These are phyloP conservation scores for Verticillium tricorpus DNA, from an alignment of 2,329 filamentous ascomycete species.

Conservation along the genomic window DNA sequence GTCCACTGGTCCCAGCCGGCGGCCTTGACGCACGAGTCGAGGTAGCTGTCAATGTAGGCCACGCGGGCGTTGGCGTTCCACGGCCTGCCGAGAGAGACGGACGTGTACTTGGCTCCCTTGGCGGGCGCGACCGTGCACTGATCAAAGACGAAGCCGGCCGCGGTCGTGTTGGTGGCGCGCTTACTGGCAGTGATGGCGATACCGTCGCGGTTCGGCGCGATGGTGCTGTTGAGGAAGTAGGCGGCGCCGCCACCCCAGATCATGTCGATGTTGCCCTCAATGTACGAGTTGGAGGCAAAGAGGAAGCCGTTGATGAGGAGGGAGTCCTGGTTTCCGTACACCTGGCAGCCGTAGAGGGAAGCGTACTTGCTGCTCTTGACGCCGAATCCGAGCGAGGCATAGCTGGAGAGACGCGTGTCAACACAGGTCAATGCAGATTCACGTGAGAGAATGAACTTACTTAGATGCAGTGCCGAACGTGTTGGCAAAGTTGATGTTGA, in stretches of 20 bases:
- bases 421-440: neutral
- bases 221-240: constrained; percentile 34
- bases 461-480: constrained; percentile 26
- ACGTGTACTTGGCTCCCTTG: constrained; percentile 14
- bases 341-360: constrained; percentile 21
- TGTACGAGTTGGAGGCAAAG: constrained; percentile 33
- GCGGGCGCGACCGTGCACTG: constrained; percentile 24
- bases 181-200: constrained; percentile 29
- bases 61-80: constrained; percentile 17
- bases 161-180: constrained; percentile 28
- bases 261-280: constrained; percentile 36
- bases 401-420: constrained; percentile 7
- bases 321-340: constrained; percentile 32
- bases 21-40: constrained; percentile 40
- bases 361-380: constrained; percentile 34
- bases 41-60: constrained; percentile 24
- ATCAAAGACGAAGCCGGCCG: constrained; percentile 28
- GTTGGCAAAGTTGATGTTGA: constrained; percentile 35
- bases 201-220: constrained; percentile 23
- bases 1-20: constrained; percentile 44
- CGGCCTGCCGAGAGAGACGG: constrained; percentile 17
- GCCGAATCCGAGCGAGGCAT: constrained; percentile 33
- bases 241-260: constrained; percentile 35
- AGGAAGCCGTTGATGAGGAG: constrained; percentile 29
- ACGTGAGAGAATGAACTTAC: constrained; percentile 9